Percentiles rank a stretch among this genome's conserved stretches.
These are phyloP conservation scores for Phytophthora palmivora DNA, from an alignment of 352 stramenopile species.

Conservation along the genomic window DNA sequence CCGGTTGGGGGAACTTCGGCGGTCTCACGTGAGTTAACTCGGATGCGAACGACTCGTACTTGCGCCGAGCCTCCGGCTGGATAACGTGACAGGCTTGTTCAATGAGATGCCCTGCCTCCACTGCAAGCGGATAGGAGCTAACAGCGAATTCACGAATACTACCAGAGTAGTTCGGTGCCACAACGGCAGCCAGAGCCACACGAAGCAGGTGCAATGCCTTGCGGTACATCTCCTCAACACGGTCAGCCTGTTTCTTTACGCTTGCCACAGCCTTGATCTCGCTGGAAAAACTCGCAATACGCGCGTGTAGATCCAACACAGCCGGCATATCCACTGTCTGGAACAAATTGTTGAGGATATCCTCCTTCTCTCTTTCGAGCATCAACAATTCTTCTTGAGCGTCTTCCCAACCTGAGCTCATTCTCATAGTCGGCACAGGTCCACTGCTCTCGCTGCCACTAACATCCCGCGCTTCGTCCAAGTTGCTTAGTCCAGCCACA, in stretches of 20 bases:
- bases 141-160: conserved; percentile 80
- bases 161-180: conserved; percentile 75
- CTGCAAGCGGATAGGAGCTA: conserved; percentile 72
- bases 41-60: conserved; percentile 72
- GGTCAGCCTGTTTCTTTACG: conserved; percentile 81
- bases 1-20: conserved; percentile 69
- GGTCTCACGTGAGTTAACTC: conserved; percentile 56
- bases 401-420: conserved; percentile 50
- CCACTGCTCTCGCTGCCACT: conserved; percentile 47
- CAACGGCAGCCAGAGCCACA: conserved; percentile 70
- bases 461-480: conserved; percentile 40
- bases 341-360: conserved; percentile 74
- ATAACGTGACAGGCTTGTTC: conserved; percentile 75
- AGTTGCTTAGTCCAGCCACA: conserved; percentile 20
- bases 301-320: conserved; percentile 73
- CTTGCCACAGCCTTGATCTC: conserved; percentile 83
- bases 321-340: conserved; percentile 63
- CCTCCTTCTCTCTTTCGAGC: conserved; percentile 76
- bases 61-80: conserved; percentile 76
- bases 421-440: conserved; percentile 22
- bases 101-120: conserved; percentile 80
- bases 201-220: conserved; percentile 80
- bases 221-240: conserved; percentile 72
- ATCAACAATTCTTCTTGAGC: conserved; percentile 65
- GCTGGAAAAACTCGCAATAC: conserved; percentile 74